These are phyloP conservation scores for Penicillium parvum DNA, from an alignment of 495 filamentous ascomycete genomes.

Conservation along the genomic window DNA sequence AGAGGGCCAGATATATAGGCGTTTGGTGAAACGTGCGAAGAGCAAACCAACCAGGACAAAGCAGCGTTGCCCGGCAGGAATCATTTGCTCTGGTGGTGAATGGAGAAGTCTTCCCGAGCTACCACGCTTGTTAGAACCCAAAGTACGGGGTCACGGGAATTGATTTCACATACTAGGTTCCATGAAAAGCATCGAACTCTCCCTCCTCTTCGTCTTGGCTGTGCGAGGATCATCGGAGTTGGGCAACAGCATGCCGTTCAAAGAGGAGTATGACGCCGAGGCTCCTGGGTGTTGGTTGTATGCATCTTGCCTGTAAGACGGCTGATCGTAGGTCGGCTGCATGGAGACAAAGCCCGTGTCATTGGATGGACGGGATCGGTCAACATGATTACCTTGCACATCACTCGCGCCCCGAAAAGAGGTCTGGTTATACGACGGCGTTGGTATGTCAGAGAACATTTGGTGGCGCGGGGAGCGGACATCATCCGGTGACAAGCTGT, in stretches of 20 bases:
- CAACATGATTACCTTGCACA: constrained; percentile 14
- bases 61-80: neutral
- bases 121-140: neutral
- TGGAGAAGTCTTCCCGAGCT: constrained; percentile 11
- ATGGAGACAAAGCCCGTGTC: constrained; percentile 61
- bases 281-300: constrained; percentile 21
- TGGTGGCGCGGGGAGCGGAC: constrained; percentile 63
- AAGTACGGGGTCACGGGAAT: neutral
- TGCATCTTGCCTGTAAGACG: constrained; percentile 20
- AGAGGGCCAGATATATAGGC: constrained; percentile 6
- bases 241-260: constrained; percentile 40
- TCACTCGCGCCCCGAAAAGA: constrained; percentile 41
- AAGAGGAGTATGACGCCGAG: constrained; percentile 33
- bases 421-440: constrained; percentile 60
- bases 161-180: constrained; percentile 23
- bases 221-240: constrained; percentile 33
- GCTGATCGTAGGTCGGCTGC: constrained; percentile 55
- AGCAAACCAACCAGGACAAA: constrained; percentile 3
- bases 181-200: constrained; percentile 58
- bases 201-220: constrained; percentile 50
- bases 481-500: constrained; percentile 51
- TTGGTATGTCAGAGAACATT: constrained; percentile 67
- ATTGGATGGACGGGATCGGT: constrained; percentile 27
- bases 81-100: constrained; percentile 16
- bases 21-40: neutral